Evolutionary conservation across 768 basidiomycete species (phyloP).

Genomic region (Arthromyces matolae): DNA sequence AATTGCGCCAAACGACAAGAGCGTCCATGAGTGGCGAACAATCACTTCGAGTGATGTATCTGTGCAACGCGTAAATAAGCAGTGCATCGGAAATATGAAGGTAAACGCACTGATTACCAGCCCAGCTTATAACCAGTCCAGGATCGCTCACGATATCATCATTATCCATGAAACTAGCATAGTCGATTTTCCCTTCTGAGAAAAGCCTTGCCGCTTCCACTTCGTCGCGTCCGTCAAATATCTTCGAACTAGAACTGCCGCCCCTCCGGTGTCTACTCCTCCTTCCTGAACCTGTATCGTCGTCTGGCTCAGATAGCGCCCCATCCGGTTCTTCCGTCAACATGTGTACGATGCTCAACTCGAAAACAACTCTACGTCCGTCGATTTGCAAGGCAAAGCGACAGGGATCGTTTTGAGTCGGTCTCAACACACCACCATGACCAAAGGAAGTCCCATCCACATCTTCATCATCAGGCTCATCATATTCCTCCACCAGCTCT

Average conservation of each 20-base stretch:
- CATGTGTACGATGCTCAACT: constrained; percentile 60
- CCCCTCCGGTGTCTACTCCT: constrained; percentile 22
- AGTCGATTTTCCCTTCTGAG: constrained; percentile 58
- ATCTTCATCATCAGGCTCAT: constrained; percentile 9
- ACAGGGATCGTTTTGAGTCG: constrained; percentile 57
- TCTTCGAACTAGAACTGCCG: constrained; percentile 16
- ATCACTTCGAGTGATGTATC: constrained; percentile 76
- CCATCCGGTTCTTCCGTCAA: constrained; percentile 18
- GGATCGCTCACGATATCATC: constrained; percentile 57
- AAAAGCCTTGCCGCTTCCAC: constrained; percentile 56
- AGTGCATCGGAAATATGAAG: background rate
- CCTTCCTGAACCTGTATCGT: constrained; percentile 13
- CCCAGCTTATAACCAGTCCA: constrained; percentile 72
- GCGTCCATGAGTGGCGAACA: constrained; percentile 74
- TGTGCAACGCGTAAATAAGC: constrained; percentile 19
- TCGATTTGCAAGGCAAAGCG: constrained; percentile 65
- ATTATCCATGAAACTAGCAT: constrained; percentile 62
- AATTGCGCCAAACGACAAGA: constrained; percentile 64
- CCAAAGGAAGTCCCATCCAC: constrained; percentile 34
- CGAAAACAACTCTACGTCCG: constrained; percentile 58
- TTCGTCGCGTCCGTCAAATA: constrained; percentile 38
- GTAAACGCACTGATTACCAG: constrained; percentile 58
- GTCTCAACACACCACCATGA: constrained; percentile 52
- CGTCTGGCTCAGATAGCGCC: constrained; percentile 16
- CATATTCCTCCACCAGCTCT: constrained; percentile 24